Evolutionary conservation across 768 basidiomycete species (phyloP), one percentile per base, ranked within the genome.

Genomic region (Hygrocybe punicea): DNA sequence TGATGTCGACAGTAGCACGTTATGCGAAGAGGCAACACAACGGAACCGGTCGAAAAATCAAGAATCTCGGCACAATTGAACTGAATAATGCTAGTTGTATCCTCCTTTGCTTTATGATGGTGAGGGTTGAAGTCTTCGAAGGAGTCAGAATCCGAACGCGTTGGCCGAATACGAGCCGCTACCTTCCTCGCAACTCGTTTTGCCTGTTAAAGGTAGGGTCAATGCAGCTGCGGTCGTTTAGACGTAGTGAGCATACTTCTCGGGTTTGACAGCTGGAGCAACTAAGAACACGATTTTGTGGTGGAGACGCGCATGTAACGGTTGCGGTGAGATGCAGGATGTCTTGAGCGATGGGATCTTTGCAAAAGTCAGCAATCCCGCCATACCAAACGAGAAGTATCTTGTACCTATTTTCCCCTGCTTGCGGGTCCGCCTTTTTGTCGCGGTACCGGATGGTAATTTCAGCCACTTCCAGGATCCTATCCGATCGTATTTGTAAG

Each of bases 1-100:
- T 99, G 96, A 78, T 98, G 97, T 51, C 96, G 86, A 63, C 97
- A 98, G 70, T 99, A 99, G 73, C 97, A 99, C 6, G 96, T 96
- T 59, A 99, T 92, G 46, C 97, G 84, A 36, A 97, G 84, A 7
- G 96, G 96, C n/a, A 99, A 78, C 17, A 91, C 81, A 23, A 86
- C 87, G 17, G 91, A 89, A 19, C 97, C 97, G 11, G 85, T 78
- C 6, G 85, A 87, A 69, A 98, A 93, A 67, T 94, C 92, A 47
- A 98, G 82, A 42, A 91, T 79, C 62, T 95, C 91, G 0, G 91
- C 81, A 62, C 94, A 96, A 66, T 98, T 98, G 76, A 98, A 99
- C 58, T 98, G 89, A 48, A 99, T 86, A 64, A 99, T 94, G 65
- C 86, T 87, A 19, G 83, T 85, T 4, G 85, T 85, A 62, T 88